phyloP scores from a whole-genome alignment of 2,329 filamentous ascomycete genomes.

The Penicillium decumbens region DNA sequence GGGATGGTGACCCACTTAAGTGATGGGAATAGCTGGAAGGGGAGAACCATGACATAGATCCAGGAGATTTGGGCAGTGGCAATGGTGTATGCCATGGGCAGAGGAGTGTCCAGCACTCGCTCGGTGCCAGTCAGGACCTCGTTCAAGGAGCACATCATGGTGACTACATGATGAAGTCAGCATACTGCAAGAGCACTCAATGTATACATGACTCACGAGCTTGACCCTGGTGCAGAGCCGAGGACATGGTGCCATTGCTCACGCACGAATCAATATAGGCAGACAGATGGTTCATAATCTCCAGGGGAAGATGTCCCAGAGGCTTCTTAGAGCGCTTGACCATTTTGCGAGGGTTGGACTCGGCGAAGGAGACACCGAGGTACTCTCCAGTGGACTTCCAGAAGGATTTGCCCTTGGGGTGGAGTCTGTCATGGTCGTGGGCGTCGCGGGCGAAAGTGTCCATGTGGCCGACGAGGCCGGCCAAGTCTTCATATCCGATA shows the following conservation, averaged over 20 bases:
- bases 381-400: conserved; percentile 67
- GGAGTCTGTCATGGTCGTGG: conserved; percentile 39
- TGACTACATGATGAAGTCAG: conserved; percentile 40
- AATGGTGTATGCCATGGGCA: conserved; percentile 78
- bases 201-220: conserved; percentile 26
- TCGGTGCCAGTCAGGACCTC: conserved; percentile 70
- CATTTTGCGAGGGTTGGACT: conserved; percentile 71
- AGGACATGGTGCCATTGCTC: conserved; percentile 35
- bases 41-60: conserved; percentile 74
- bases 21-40: conserved; percentile 67
- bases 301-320: conserved; percentile 76
- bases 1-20: conserved; percentile 74
- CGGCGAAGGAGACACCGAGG: conserved; percentile 70
- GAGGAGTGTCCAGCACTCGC: conserved; percentile 73
- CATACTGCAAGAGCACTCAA: background rate
- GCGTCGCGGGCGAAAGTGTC: conserved; percentile 67
- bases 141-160: conserved; percentile 60
- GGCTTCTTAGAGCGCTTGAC: conserved; percentile 69
- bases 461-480: conserved; percentile 64
- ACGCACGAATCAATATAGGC: conserved; percentile 62
- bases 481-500: conserved; percentile 68
- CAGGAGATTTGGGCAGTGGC: conserved; percentile 82
- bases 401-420: conserved; percentile 44
- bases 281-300: conserved; percentile 70
- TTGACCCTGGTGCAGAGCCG: conserved; percentile 37